phyloP scores from a whole-genome alignment of 345 rosid species.

The Dovyalis caffra region DNA sequence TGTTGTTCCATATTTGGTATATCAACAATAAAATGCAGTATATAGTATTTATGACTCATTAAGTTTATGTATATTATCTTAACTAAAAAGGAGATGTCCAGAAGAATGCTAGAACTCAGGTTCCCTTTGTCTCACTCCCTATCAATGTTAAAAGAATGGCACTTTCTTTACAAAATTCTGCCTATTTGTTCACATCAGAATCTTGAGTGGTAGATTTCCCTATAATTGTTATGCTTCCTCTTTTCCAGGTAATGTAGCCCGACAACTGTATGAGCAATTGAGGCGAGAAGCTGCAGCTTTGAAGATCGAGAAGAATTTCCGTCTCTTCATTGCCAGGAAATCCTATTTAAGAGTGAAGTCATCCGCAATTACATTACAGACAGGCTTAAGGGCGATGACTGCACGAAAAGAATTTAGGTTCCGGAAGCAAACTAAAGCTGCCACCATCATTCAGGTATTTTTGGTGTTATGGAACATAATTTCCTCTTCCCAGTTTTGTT shows the following conservation, averaged over 20 bases:
- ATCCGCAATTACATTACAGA: conserved; percentile 70
- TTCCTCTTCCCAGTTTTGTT: conserved; percentile 3
- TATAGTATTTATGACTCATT: neutral
- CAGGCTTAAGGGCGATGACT: conserved; percentile 80
- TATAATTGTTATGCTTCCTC: neutral
- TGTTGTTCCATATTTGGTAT: neutral
- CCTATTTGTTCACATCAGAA: neutral
- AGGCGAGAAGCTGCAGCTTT: conserved; percentile 79
- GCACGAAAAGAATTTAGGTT: conserved; percentile 86
- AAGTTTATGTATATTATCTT: neutral
- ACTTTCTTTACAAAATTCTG: neutral
- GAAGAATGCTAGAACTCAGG: neutral
- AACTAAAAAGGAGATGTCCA: neutral
- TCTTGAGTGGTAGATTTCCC: neutral
- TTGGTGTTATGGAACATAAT: neutral
- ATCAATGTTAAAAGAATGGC: neutral
- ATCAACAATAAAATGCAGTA: neutral
- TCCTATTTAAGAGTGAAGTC: conserved; percentile 48
- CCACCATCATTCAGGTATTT: conserved; percentile 68
- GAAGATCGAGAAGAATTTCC: conserved; percentile 77
- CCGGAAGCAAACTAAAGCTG: conserved; percentile 82
- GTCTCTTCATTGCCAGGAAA: conserved; percentile 53
- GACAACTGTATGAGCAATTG: conserved; percentile 71
- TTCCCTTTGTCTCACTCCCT: neutral
- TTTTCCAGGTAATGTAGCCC: conserved; percentile 36